Conservation (phyloP, 768 basidiomycete genomes). For the Kwoniella dendrophila region DNA sequence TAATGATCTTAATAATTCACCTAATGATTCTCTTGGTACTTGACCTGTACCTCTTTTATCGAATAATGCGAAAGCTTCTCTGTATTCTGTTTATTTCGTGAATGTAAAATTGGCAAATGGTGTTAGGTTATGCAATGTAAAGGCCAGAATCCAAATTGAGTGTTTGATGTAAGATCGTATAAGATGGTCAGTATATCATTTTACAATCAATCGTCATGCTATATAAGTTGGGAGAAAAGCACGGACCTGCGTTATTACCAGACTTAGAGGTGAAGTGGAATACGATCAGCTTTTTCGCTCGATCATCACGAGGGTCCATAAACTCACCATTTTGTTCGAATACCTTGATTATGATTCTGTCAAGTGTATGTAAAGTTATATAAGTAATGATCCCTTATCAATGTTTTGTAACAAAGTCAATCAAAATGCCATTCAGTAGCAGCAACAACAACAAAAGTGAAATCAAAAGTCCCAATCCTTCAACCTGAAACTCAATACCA, state of each 20-base stretch:
- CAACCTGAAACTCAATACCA: constrained; percentile 15
- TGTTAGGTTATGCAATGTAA: neutral
- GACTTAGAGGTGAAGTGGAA: constrained; percentile 18
- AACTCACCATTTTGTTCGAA: neutral
- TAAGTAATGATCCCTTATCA: neutral
- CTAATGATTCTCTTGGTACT: constrained; percentile 82
- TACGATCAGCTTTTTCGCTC: neutral
- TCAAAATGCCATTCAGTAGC: constrained; percentile 1
- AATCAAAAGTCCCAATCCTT: constrained; percentile 16
- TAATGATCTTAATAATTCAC: constrained; percentile 87
- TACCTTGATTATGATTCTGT: no score
- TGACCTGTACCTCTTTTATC: constrained; percentile 94
- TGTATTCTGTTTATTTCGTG: constrained; percentile 68
- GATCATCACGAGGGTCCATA: neutral
- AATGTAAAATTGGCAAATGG: neutral
- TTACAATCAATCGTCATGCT: neutral
- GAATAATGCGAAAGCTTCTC: constrained; percentile 95
- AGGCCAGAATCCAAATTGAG: neutral
- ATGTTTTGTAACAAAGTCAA: neutral
- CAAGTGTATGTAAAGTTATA: no score
- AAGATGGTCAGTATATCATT: neutral
- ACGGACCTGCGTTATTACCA: constrained; percentile 47
- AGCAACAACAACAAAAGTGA: neutral
- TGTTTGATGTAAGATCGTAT: neutral
- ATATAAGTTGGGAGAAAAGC: neutral